These are phyloP conservation scores for Pneumocystis sp. DNA, from an alignment of 1,139 yeast species.

Conservation along the genomic window DNA sequence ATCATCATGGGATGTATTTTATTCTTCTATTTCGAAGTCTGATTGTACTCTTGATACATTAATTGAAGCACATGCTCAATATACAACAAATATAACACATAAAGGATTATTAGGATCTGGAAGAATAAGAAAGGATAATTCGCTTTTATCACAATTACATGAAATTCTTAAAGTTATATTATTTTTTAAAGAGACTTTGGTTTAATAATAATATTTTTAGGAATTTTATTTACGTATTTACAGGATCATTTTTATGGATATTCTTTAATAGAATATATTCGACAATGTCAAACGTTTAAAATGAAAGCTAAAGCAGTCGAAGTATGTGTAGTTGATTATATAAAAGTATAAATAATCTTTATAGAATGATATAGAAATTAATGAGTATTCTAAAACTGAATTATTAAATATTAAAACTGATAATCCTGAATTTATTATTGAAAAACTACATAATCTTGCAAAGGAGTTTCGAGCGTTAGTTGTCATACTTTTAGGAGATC, in stretches of 20 bases:
- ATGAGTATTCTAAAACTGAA: neutral
- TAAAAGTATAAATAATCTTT: slow-evolving; percentile 6
- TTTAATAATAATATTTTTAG: neutral
- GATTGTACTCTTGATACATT: slow-evolving; percentile 26
- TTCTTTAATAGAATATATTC: neutral
- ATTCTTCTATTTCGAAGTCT: slow-evolving; percentile 18
- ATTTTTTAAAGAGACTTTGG: slow-evolving; percentile 17
- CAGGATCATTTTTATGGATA: neutral
- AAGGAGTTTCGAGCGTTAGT: slow-evolving; percentile 5
- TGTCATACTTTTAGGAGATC: slow-evolving; percentile 18
- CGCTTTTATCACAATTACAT: slow-evolving; percentile 24
- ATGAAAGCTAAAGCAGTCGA: neutral
- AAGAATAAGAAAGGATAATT: slow-evolving; percentile 13
- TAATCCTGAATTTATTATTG: neutral
- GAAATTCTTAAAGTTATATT: slow-evolving; percentile 24
- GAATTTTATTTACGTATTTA: neutral
- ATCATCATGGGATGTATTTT: slow-evolving; percentile 26
- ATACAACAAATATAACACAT: slow-evolving; percentile 23
- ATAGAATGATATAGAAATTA: neutral
- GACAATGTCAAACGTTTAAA: neutral
- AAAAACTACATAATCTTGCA: neutral
- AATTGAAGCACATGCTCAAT: slow-evolving; percentile 23
- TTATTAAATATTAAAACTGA: neutral
- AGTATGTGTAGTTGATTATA: neutral
- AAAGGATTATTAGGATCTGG: slow-evolving; percentile 28